Evolutionary conservation across 768 basidiomycete genomes (phyloP).

Genomic region (Termitomyces sp.): DNA sequence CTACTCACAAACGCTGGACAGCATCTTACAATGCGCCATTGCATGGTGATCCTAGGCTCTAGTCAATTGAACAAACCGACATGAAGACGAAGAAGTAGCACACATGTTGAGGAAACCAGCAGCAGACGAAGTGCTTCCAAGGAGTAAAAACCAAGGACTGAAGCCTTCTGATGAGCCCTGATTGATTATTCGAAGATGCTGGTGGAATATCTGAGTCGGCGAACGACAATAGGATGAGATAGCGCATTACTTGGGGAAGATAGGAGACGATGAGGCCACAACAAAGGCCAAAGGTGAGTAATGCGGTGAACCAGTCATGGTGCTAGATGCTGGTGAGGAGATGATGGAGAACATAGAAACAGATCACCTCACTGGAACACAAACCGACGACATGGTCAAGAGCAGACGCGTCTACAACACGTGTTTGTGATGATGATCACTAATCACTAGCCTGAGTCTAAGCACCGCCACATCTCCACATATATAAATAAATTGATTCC

Average conservation of each 20-base stretch:
- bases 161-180: slow-evolving; percentile 83
- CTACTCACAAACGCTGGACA: slow-evolving; percentile 71
- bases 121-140: slow-evolving; percentile 83
- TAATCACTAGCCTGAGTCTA: too few relatives aligned
- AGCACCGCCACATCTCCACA: too few relatives aligned
- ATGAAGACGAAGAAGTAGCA: slow-evolving; percentile 17
- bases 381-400: not conserved
- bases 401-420: not conserved
- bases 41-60: slow-evolving; percentile 66
- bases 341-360: not conserved
- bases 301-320: slow-evolving; percentile 69
- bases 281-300: slow-evolving; percentile 62
- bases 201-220: not conserved
- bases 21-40: slow-evolving; percentile 80
- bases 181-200: slow-evolving; percentile 81
- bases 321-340: slow-evolving; percentile 36
- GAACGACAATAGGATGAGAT: slow-evolving; percentile 18
- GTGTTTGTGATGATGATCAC: not conserved
- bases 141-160: slow-evolving; percentile 86
- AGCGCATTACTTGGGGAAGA: slow-evolving; percentile 63
- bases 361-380: not conserved
- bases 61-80: slow-evolving; percentile 11
- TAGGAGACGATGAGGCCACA: slow-evolving; percentile 80
- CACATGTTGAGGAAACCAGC: slow-evolving; percentile 86
- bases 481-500: too few relatives aligned